A percentile compares a stretch with the other conserved stretches of the same genome.
phyloP scores from a whole-genome alignment of 192 early-diverging fungal genomes.

The Thamnidium elegans region DNA sequence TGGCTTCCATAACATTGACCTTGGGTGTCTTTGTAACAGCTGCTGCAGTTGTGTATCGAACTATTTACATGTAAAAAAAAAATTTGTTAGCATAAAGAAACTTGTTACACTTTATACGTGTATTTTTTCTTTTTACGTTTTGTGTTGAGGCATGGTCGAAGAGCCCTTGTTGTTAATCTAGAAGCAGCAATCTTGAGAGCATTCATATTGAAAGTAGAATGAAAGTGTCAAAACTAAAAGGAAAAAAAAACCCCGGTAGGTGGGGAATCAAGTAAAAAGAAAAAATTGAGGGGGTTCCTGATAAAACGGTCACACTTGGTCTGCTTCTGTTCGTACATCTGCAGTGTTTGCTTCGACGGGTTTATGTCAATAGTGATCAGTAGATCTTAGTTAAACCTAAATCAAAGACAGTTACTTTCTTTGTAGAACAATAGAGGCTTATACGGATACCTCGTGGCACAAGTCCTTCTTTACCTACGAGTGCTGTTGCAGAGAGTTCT shows the following conservation, averaged over 20 bases:
- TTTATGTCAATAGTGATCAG: no score
- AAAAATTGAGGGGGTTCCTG: not conserved
- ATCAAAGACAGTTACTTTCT: no score
- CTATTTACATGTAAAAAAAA: not conserved
- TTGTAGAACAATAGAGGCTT: no score
- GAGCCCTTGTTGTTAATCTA: conserved; percentile 1
- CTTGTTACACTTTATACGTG: not conserved
- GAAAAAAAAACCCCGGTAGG: not conserved
- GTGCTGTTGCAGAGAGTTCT: no score
- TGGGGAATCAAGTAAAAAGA: not conserved
- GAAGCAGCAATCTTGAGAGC: conserved; percentile 8
- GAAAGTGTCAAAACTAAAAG: not conserved
- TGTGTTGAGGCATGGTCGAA: not conserved
- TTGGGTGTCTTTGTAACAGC: conserved; percentile 6
- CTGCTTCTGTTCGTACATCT: no score
- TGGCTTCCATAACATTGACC: conserved; percentile 65
- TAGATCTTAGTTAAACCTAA: no score
- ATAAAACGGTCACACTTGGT: no score
- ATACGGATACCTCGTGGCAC: conserved; percentile 8
- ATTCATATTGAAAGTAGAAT: conserved; percentile 10
- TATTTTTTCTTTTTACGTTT: conserved; percentile 8
- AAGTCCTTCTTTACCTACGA: no score
- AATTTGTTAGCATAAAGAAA: not conserved
- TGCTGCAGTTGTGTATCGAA: conserved; percentile 18
- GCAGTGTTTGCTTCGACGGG: no score